Evolutionary conservation across 2,329 filamentous ascomycete species (phyloP), one percentile per base, ranked within the genome.

Genomic region (Bisporella sp.): DNA sequence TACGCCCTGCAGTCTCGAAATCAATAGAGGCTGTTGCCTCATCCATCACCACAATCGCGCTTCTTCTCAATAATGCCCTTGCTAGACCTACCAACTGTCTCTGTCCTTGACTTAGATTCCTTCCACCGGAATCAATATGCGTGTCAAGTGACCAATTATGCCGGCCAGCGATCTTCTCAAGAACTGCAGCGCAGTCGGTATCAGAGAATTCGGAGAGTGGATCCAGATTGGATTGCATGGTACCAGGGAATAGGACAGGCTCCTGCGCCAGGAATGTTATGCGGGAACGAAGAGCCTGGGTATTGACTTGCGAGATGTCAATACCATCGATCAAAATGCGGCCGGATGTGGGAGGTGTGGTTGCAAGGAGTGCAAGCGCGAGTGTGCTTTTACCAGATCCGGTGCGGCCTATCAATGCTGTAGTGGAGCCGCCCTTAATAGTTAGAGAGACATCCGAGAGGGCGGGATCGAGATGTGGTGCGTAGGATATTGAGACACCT

Each of bases 341-440:
- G 4, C 82, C 82, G 2, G 65, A 68, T 39, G 74, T 71, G 0
- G 80, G 77, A 0, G 72, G 62, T 11, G 81, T 71, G 8, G 76
- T 80, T 4, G 75, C 79, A 0, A 85, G 73, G 1, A 85, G 68
- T 0, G 78, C 73, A 1, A 84, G 67, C 0, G 81, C 81, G 1
- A 92, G 76, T 0, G 89, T 95, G 46, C 84, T 89, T 67, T 95
- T 95, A 4, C 89, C 89, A 4, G 85, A 89, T 0, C 87, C 84
- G 0, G 89, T 95, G 7, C 89, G 81, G 2, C 89, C 89, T 8
- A 91, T 85, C 21, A 95, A 76, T 0, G 88, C 89, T 1, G 87
- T 87, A 46, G 85, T 84, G 48, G 87, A 85, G 1, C 89, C 87
- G 0, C 84, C 85, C 51, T 87, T 86, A 47, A 96, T 89, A 1